Conservation (phyloP, 306 rosid genomes). For the Acmispon strigosus region DNA sequence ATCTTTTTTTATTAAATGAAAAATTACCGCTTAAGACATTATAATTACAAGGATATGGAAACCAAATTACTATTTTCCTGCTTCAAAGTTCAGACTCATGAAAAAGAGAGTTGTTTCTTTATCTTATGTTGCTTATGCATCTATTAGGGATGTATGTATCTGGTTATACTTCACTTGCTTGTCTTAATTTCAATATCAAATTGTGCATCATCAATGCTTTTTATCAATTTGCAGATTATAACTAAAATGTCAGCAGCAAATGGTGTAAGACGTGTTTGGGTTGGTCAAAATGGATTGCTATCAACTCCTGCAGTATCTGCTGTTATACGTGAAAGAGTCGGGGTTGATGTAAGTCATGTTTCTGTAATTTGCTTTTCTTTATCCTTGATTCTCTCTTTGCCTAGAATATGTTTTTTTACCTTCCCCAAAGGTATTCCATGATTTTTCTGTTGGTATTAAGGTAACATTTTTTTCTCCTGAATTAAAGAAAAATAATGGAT, state of each 20-base stretch:
- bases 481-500: not conserved
- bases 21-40: not conserved
- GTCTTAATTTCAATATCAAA: not conserved
- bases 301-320: slow-evolving; percentile 99
- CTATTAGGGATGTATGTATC: not conserved
- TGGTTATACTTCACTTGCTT: not conserved
- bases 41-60: not conserved
- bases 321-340: slow-evolving; percentile 91
- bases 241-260: slow-evolving; percentile 90
- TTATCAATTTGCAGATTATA: slow-evolving; percentile 56
- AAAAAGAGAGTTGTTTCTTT: not conserved
- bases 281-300: slow-evolving; percentile 93
- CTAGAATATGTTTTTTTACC: not conserved
- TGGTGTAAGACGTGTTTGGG: slow-evolving; percentile 89
- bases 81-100: too few species aligned
- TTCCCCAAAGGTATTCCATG: not conserved
- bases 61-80: not conserved
- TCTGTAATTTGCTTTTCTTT: not conserved
- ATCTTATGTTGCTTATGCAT: not conserved
- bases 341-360: slow-evolving; percentile 64
- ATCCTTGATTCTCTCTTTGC: not conserved
- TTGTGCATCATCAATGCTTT: not conserved
- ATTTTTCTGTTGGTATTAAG: not conserved
- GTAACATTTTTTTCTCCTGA: not conserved
- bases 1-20: not conserved